A percentile compares a stretch with the other conserved stretches of the same genome.
Evolutionary conservation across 2,329 filamentous ascomycete genomes (phyloP).

Genomic region (Magnaporthiopsis rhizophila): DNA sequence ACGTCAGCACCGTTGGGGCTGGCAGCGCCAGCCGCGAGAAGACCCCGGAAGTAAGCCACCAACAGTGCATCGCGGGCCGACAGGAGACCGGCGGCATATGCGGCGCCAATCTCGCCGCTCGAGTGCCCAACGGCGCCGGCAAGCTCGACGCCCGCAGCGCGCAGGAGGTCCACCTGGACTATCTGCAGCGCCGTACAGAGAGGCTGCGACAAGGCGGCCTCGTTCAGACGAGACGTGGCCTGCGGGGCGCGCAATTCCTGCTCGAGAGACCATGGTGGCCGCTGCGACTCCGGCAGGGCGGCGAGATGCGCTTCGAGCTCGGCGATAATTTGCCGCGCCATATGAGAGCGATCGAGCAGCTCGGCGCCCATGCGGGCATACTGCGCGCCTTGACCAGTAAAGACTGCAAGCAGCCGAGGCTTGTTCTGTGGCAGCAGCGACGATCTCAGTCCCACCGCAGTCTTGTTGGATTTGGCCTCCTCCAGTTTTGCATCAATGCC

Average conservation of each 20-base stretch:
- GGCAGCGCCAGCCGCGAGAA: slow-evolving; percentile 12
- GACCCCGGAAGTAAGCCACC: slow-evolving; percentile 16
- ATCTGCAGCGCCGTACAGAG: slow-evolving; percentile 23
- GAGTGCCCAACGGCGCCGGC: slow-evolving; percentile 25
- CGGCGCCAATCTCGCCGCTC: slow-evolving; percentile 27
- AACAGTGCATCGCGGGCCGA: slow-evolving; percentile 13
- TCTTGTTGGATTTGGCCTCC: no score
- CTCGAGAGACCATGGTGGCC: slow-evolving; percentile 25
- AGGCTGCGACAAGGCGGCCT: slow-evolving; percentile 23
- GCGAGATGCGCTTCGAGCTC: slow-evolving; percentile 18
- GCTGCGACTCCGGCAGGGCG: background rate
- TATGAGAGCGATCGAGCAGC: slow-evolving; percentile 21
- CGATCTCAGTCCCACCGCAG: slow-evolving; percentile 22
- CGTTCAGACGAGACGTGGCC: slow-evolving; percentile 23
- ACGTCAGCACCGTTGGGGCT: background rate
- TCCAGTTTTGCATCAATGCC: no score
- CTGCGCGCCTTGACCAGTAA: slow-evolving; percentile 31
- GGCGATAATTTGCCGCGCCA: slow-evolving; percentile 23
- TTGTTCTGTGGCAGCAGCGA: slow-evolving; percentile 26
- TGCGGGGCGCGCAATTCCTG: slow-evolving; percentile 28
- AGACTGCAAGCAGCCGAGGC: slow-evolving; percentile 27
- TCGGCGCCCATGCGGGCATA: slow-evolving; percentile 29
- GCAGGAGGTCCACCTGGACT: slow-evolving; percentile 22
- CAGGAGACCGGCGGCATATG: slow-evolving; percentile 23
- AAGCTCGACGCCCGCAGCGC: slow-evolving; percentile 16